Percentiles rank a stretch among this genome's conserved stretches.
Evolutionary conservation across 176 grass and related monocot genomes (phyloP).

Genomic region (Oryza glaberrima): DNA sequence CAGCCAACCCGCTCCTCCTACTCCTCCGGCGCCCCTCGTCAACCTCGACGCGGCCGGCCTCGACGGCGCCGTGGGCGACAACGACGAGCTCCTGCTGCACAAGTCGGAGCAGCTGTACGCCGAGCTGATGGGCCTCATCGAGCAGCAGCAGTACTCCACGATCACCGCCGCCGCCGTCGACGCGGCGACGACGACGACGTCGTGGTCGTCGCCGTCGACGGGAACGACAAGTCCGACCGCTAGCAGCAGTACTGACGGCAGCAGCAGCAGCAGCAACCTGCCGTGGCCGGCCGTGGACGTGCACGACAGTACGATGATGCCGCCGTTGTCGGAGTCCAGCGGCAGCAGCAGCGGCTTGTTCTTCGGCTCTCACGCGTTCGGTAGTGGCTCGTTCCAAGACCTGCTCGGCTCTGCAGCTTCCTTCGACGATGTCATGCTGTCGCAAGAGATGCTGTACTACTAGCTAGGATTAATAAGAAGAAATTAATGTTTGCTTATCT

Average conservation of each 20-base stretch:
- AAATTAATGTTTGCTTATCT: not conserved
- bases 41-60: not conserved
- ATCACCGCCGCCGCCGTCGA: not conserved
- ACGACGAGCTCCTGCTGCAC: slow-evolving; percentile 28
- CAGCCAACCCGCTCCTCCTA: not conserved
- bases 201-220: not conserved
- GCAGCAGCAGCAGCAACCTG: slow-evolving; percentile 4
- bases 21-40: not conserved
- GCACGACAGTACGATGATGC: not conserved
- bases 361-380: slow-evolving; percentile 18
- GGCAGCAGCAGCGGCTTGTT: not conserved
- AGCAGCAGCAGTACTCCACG: not conserved
- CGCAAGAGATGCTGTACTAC: slow-evolving; percentile 16
- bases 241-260: slow-evolving; percentile 1
- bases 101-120: slow-evolving; percentile 55
- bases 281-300: slow-evolving; percentile 31
- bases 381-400: slow-evolving; percentile 40
- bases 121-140: slow-evolving; percentile 54
- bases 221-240: slow-evolving; percentile 8
- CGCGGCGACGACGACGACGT: not conserved
- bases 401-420: slow-evolving; percentile 19
- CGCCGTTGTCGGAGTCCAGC: slow-evolving; percentile 33
- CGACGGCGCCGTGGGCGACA: not conserved
- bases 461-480: not conserved
- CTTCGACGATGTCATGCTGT: slow-evolving; percentile 37